A percentile compares a stretch with the other conserved stretches of the same genome.
phyloP scores from a whole-genome alignment of 768 basidiomycete species.

The Russula foetens region DNA sequence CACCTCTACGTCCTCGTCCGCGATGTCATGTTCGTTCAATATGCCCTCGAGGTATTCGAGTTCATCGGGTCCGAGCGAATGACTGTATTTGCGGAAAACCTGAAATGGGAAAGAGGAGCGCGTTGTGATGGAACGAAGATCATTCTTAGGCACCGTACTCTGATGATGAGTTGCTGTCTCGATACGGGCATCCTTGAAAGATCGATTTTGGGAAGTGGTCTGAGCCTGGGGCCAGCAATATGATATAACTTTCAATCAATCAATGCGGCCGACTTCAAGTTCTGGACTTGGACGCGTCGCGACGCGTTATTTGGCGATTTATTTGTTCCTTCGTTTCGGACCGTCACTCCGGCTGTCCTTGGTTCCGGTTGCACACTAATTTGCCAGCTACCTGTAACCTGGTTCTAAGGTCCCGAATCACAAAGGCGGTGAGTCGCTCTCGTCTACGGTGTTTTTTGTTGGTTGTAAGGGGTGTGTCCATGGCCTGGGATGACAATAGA shows the following conservation, averaged over 20 bases:
- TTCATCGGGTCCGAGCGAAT: slow-evolving; percentile 76
- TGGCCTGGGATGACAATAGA: no score
- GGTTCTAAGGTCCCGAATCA: no score
- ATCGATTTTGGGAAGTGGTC: not conserved
- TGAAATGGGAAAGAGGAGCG: slow-evolving; percentile 24
- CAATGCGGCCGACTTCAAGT: no score
- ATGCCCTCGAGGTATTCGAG: slow-evolving; percentile 65
- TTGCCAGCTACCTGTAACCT: no score
- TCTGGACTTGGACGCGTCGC: slow-evolving; percentile 6
- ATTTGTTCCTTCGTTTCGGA: slow-evolving; percentile 11
- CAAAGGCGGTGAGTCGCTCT: no score
- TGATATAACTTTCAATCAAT: no score
- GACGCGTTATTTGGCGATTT: slow-evolving; percentile 17
- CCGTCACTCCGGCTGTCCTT: no score
- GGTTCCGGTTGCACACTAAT: no score
- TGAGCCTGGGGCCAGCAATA: not conserved
- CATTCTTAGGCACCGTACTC: slow-evolving; percentile 4
- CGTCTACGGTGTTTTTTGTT: no score
- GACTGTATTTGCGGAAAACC: slow-evolving; percentile 86
- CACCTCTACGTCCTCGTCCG: slow-evolving; percentile 58
- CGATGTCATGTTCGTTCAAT: slow-evolving; percentile 61
- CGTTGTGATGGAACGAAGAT: not conserved
- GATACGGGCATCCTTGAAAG: slow-evolving; percentile 13
- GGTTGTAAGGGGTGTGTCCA: no score
- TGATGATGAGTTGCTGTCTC: slow-evolving; percentile 18